phyloP scores from a whole-genome alignment of 345 rosid species.

The Schrenkiella parvula region DNA sequence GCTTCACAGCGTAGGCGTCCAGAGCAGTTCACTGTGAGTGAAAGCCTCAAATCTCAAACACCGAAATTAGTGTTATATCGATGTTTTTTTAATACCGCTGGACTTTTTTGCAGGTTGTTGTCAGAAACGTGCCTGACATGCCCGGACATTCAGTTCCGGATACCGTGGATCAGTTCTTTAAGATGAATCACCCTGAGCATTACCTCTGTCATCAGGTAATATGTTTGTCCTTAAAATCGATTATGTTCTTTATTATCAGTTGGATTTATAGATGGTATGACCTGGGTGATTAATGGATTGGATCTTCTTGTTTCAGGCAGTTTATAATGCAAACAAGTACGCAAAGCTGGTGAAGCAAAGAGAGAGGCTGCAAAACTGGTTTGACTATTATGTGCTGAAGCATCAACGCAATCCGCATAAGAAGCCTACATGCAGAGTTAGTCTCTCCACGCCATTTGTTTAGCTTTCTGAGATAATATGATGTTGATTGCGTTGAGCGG shows the following conservation, averaged over 20 bases:
- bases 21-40: constrained; percentile 94
- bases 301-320: constrained; percentile 50
- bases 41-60: neutral
- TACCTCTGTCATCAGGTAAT: constrained; percentile 88
- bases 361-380: constrained; percentile 79
- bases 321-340: constrained; percentile 75
- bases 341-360: constrained; percentile 71
- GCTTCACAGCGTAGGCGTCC: constrained; percentile 72
- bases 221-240: neutral
- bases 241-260: neutral
- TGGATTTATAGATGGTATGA: neutral
- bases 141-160: constrained; percentile 54
- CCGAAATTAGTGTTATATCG: neutral
- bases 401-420: constrained; percentile 76
- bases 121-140: constrained; percentile 76
- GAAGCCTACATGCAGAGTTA: constrained; percentile 73
- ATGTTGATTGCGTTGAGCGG: constrained; percentile 14
- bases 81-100: neutral
- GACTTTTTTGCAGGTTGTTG: constrained; percentile 62
- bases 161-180: constrained; percentile 70
- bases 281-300: neutral
- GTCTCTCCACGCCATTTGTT: neutral
- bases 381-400: constrained; percentile 78
- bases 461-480: neutral
- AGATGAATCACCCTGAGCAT: constrained; percentile 76